Evolutionary conservation across 371 early-diverging fungal genomes (phyloP).

Genomic region (Saksenaea vasiformis): DNA sequence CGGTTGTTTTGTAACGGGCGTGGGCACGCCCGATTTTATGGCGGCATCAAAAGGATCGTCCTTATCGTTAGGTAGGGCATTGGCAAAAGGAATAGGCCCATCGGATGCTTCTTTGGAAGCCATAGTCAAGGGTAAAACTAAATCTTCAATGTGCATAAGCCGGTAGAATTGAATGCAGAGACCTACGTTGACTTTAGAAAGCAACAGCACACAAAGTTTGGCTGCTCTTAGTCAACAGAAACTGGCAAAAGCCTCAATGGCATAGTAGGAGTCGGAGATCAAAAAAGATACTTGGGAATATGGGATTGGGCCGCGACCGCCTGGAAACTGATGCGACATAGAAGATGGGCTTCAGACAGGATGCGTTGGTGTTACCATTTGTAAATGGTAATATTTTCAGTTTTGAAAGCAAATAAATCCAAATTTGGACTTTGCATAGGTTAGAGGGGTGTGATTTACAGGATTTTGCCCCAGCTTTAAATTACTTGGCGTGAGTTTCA

Average conservation of each 20-base stretch:
- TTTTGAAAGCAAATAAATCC: no score
- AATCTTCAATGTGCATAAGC: background rate
- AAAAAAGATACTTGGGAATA: background rate
- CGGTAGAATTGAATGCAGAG: background rate
- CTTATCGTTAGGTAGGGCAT: background rate
- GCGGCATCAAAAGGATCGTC: background rate
- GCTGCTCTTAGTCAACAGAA: background rate
- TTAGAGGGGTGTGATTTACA: no score
- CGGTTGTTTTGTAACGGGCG: background rate
- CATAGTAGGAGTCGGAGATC: background rate
- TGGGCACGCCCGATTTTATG: background rate
- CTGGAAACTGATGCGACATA: background rate
- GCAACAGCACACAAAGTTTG: background rate
- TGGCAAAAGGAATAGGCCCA: background rate
- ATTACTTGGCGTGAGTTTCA: no score
- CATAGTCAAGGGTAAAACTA: background rate
- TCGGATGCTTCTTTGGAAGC: slow-evolving; percentile 1
- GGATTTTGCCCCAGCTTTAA: no score
- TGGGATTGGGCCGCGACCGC: background rate
- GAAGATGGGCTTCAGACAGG: background rate
- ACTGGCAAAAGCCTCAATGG: background rate
- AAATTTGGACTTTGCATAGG: no score
- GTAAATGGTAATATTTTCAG: no score
- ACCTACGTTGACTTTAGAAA: slow-evolving; percentile 1
- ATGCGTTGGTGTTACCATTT: background rate